phyloP scores from a whole-genome alignment of 768 basidiomycete genomes.

The Tricholoma terreum region DNA sequence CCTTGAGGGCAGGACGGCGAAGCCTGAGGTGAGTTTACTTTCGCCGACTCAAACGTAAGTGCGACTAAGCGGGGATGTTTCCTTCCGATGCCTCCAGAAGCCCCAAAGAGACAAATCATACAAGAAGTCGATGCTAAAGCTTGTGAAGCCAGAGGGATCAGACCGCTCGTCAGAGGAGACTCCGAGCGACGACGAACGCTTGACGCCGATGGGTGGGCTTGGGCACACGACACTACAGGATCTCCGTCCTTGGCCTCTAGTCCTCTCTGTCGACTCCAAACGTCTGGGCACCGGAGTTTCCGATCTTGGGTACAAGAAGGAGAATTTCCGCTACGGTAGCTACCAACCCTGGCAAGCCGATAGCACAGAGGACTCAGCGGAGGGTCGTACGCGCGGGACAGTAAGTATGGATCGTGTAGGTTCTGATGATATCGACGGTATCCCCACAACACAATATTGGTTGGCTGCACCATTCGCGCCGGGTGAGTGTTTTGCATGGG shows the following conservation, averaged over 20 bases:
- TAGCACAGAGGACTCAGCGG: background rate
- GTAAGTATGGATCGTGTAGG: background rate
- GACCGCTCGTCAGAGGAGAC: background rate
- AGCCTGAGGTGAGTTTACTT: background rate
- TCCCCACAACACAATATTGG: background rate
- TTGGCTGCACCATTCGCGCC: background rate
- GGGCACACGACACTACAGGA: background rate
- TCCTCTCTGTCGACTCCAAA: background rate
- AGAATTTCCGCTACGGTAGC: background rate
- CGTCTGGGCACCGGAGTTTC: background rate
- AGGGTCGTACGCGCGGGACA: background rate
- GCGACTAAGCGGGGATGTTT: background rate
- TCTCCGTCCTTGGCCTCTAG: background rate
- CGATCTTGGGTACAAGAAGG: background rate
- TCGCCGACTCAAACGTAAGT: background rate
- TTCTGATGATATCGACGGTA: background rate
- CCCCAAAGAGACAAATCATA: background rate
- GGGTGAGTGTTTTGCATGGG: background rate
- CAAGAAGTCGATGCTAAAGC: background rate
- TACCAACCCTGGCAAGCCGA: background rate
- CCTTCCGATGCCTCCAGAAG: background rate
- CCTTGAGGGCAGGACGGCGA: background rate
- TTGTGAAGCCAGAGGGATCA: background rate
- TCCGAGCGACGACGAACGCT: background rate
- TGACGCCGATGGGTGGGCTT: no score